phyloP scores from a whole-genome alignment of 306 rosid species.

The Pyrus communis region DNA sequence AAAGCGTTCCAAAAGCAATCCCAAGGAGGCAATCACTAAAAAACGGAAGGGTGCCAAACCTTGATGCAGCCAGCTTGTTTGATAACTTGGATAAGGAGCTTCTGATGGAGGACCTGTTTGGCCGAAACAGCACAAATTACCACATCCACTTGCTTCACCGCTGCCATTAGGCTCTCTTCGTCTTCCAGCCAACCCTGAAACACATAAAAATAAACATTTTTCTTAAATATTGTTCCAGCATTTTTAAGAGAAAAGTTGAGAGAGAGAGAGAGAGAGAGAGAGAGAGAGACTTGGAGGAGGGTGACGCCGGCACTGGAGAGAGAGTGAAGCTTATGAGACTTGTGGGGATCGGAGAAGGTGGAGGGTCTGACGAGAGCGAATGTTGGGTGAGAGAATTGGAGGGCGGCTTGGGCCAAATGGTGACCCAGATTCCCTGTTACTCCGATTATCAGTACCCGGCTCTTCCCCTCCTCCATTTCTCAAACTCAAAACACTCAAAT shows the following conservation, averaged over 20 bases:
- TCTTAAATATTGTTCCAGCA: neutral
- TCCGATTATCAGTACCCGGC: slow-evolving; percentile 63
- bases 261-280: neutral
- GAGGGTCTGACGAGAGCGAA: slow-evolving; percentile 56
- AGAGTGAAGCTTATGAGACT: slow-evolving; percentile 36
- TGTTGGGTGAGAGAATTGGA: slow-evolving; percentile 58
- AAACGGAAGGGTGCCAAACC: slow-evolving; percentile 23
- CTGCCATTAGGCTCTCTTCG: slow-evolving; percentile 52
- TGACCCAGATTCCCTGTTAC: slow-evolving; percentile 54
- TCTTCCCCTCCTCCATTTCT: slow-evolving; percentile 25
- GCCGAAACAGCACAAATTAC: slow-evolving; percentile 67
- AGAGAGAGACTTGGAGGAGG: slow-evolving; percentile 39
- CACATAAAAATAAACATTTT: neutral
- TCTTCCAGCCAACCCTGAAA: slow-evolving; percentile 64
- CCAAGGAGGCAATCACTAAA: neutral
- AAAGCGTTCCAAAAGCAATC: too few relatives aligned
- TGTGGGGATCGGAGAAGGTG: slow-evolving; percentile 47
- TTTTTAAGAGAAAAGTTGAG: neutral
- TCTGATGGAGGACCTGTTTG: slow-evolving; percentile 40
- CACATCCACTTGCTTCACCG: slow-evolving; percentile 69
- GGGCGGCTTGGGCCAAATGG: slow-evolving; percentile 51
- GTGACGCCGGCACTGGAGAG: slow-evolving; percentile 56
- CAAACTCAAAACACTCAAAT: neutral
- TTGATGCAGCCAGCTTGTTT: slow-evolving; percentile 51
- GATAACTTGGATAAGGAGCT: slow-evolving; percentile 56